Base-by-base conservation (phyloP, 2,329 filamentous ascomycete species). In the Hypoxylon rubiginosum region DNA sequence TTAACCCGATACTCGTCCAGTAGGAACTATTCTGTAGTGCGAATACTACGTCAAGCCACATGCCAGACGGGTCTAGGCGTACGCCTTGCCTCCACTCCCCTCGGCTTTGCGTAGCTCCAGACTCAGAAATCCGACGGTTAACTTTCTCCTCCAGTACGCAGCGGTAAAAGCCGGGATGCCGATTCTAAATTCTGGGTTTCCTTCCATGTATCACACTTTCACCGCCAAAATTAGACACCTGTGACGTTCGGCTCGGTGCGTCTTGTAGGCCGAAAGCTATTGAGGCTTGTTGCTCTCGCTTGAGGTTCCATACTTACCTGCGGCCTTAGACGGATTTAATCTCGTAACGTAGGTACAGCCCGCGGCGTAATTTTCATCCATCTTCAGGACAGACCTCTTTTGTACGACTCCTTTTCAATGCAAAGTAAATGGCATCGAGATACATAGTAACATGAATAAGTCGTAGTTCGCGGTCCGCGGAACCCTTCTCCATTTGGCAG, bases 71-170 rank as follows among this genome's bases (percentile, higher is more conserved):
- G 26, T 34, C 46, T 59, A 59, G 24, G 41, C 4, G 19, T 17
- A 11, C 10, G 15, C 9, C 17, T 24, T 46, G 28, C 48, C n/a
- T 24, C 32, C 36, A 17, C 10, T 6, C 24, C 30, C 24, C 13
- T 64, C 62, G 62, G 62, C n/a, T 56, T 59, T 64, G 17, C 45
- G 50, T 55, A 59, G 21, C 39, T 64, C 51, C 56, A 55, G 43
- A 21, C 32, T 17, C 50, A 59, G 51, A 59, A 56, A 48, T n/a
- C 62, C 62, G 62, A 59, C 6, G 15, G 13, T n/a, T 17, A 13
- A 43, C 43, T 30, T 17, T 19, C 15, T 28, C 5, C 45, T 24
- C 45, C 24, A 24, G 2, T 21, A 45, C 21, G 10, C 36, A 17
- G 36, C 36, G 6, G 13, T 8, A 17, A 41, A 34, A 7, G 32